Evolutionary conservation across 2,329 filamentous ascomycete species (phyloP), one percentile per base, ranked within the genome.

Genomic region (Cercospora brassicicola): DNA sequence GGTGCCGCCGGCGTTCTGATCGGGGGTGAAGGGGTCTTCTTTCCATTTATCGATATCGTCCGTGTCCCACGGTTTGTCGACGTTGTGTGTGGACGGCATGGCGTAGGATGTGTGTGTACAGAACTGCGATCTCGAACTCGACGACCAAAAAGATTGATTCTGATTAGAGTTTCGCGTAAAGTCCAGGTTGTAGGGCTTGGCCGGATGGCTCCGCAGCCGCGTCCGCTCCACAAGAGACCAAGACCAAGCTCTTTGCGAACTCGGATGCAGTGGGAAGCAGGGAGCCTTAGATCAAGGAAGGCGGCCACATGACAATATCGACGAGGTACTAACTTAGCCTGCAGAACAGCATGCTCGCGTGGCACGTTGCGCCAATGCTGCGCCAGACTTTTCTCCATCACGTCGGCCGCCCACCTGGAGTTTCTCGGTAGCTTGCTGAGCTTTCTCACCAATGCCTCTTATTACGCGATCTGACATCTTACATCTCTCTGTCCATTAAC

Each of bases 21-120:
- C 89, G 59, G 92, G 87, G 51, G 89, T 94, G 82, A 98, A 98
- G 30, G 89, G 82, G 45, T 97, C 93, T 42, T 90, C 89, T 85
- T 93, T 94, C 93, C 93, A 98, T 80, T 97, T 96, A 82, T 98
- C 94, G 72, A 98, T 92, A 77, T 97, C 95, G 71, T 96, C 94
- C 66, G 94, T 96, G 77, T 97, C 94, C 94, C 94, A 96, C 65
- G 93, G 91, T 81, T 97, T 97, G 2, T 96, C 92, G 73, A 88
- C 90, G 70, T 97, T 91, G 82, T 97, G 89, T 72, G 91, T 96
- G 31, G 92, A 95, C 71, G 93, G 93, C 93, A 97, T 93, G 59
- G 75, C 82, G 76, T 59, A 18, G 57, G 36, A 36, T 31, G 33
- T 59, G 15, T n/a, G 56, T 28, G 18, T 20, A 33, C n/a, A 36